Base-by-base conservation (phyloP, 345 rosid species). In the Populus davidiana region DNA sequence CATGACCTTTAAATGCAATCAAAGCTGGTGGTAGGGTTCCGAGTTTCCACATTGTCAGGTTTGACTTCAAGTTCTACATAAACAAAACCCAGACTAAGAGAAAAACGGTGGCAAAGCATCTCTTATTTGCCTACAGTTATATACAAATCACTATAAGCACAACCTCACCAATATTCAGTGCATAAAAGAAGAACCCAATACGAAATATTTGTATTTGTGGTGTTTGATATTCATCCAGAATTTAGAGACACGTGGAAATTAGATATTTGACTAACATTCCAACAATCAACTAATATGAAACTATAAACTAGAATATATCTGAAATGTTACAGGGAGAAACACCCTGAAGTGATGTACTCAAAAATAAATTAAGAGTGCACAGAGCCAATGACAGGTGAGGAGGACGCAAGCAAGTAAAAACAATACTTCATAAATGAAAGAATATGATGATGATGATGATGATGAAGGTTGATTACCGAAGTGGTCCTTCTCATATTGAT, bases 21-120 rank as follows among this genome's bases (percentile, higher is more conserved):
- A 95, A 83, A 76, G 99, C 97, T n/a, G 99, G 99, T 11, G 99
- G 99, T 56, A 95, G 87, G 25, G 99, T 95, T 79, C 99, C 99
- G 25, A 95, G 97, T 85, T 92, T 95, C 99, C 99, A 95, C 92
- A 95, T 88, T 29, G 96, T 89, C 82, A 93, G 83, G 87, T 95
- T 89, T 35, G 97, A 95, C 81, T 87, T 93, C 76, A 95, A 87
- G 84, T 95, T 95, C 99, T 95, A 89, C 80, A 73, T 33, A 80
- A 54, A 83, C 72, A 70, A 54, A 23, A 63, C 35, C 67, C 29
- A 1, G 29, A 23, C n/a, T 59, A 4, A n/a, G 29, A n/a, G 6
- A n/a, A 10, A 59, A 56, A 78, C 12, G 49, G 38, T 65, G 65
- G 75, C 36, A 44, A 29, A 25, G 67, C 47, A 43, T 56, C 29